phyloP scores from a whole-genome alignment of 495 filamentous ascomycete species.

The Staphylotrichum tortipilum region DNA sequence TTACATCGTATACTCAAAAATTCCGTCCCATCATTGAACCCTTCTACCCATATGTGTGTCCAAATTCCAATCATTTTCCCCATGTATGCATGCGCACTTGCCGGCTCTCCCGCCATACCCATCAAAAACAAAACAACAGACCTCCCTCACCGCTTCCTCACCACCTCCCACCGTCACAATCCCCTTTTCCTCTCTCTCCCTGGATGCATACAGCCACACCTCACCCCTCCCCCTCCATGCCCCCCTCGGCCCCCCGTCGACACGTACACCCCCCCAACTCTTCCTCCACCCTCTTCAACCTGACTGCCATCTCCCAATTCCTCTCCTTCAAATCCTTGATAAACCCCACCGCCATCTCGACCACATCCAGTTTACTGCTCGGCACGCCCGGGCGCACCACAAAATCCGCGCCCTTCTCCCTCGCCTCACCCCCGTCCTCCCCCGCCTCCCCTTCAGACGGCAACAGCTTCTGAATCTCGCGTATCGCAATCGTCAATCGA shows the following conservation, averaged over 20 bases:
- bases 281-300: conserved; percentile 16
- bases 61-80: too few species aligned
- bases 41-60: too few species aligned
- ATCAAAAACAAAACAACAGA: too few species aligned
- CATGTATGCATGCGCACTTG: too few species aligned
- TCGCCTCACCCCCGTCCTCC: neutral
- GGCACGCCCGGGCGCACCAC: conserved; percentile 10
- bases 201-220: too few species aligned
- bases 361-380: conserved; percentile 26
- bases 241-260: neutral
- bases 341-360: conserved; percentile 25
- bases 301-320: conserved; percentile 19
- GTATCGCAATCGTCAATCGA: conserved; percentile 23
- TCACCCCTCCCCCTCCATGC: too few species aligned
- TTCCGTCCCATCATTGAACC: too few species aligned
- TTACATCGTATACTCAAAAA: too few species aligned
- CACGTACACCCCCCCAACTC: conserved; percentile 7
- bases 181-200: too few species aligned
- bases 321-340: conserved; percentile 21
- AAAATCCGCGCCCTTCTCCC: neutral
- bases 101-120: too few species aligned
- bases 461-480: conserved; percentile 27
- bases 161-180: too few species aligned
- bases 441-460: conserved; percentile 7
- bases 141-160: too few species aligned